Evolutionary conservation across 2,329 filamentous ascomycete genomes (phyloP).

Genomic region (Fusarium guadeloupense): DNA sequence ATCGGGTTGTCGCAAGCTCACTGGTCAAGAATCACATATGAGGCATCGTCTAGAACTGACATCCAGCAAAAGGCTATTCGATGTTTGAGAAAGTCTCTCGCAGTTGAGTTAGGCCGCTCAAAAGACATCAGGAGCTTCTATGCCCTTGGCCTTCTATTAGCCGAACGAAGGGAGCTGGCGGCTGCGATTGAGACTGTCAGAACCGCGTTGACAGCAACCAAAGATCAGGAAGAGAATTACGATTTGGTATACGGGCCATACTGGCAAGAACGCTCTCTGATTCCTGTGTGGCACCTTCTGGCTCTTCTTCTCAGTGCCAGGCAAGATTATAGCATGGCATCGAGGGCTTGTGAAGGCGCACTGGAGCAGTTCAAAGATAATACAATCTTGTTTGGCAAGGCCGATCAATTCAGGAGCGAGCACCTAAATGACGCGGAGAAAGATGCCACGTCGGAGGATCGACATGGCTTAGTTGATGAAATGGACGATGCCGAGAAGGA

Average conservation of each 20-base stretch:
- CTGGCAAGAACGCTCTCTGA: constrained; percentile 71
- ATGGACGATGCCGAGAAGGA: constrained; percentile 89
- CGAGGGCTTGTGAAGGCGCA: constrained; percentile 85
- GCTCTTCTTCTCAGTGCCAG: constrained; percentile 85
- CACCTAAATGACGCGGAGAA: constrained; percentile 68
- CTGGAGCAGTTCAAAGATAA: constrained; percentile 88
- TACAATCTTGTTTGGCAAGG: constrained; percentile 72
- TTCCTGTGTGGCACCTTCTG: constrained; percentile 92
- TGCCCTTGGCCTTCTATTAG: constrained; percentile 82
- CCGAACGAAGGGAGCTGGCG: constrained; percentile 83
- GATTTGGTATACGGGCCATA: constrained; percentile 58
- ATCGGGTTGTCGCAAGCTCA: constrained; percentile 87
- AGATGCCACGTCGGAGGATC: constrained; percentile 36
- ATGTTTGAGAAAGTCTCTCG: constrained; percentile 77
- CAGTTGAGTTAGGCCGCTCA: constrained; percentile 70
- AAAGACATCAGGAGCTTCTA: constrained; percentile 82
- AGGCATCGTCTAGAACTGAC: constrained; percentile 74
- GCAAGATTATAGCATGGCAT: constrained; percentile 83
- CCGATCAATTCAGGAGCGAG: constrained; percentile 70
- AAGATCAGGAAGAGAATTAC: constrained; percentile 56
- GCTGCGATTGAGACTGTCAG: constrained; percentile 86
- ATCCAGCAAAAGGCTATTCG: constrained; percentile 82
- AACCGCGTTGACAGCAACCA: constrained; percentile 72
- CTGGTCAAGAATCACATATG: constrained; percentile 84
- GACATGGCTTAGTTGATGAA: constrained; percentile 72